phyloP scores from a whole-genome alignment of 306 rosid genomes.

The Calophaca sinica region DNA sequence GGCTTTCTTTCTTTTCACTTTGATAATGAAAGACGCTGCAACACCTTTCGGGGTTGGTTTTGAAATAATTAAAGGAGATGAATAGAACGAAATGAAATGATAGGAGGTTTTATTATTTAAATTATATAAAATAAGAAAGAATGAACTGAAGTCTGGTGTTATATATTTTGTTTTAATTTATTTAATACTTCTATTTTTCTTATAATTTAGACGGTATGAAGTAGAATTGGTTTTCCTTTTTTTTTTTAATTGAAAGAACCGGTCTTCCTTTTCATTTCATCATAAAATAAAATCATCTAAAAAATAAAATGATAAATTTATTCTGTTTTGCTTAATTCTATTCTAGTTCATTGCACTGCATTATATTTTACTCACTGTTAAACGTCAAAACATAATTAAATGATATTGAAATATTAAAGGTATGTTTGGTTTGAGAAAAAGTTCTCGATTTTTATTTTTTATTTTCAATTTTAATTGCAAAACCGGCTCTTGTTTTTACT shows the following conservation, averaged over 20 bases:
- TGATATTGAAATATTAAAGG: too few species aligned
- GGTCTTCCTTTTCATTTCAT: not conserved
- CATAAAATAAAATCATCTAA: not conserved
- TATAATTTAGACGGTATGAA: not conserved
- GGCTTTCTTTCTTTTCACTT: not conserved
- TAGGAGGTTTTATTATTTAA: not conserved
- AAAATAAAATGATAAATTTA: not conserved
- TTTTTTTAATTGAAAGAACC: too few species aligned
- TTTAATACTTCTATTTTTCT: not conserved
- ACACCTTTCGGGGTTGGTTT: slow-evolving; percentile 4
- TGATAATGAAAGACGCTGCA: slow-evolving; percentile 43
- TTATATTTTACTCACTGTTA: not conserved
- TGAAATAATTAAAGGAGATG: not conserved
- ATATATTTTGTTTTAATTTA: not conserved
- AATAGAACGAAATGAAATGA: not conserved
- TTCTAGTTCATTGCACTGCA: not conserved
- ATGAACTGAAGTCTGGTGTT: not conserved
- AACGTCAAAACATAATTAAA: not conserved
- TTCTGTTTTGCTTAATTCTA: not conserved
- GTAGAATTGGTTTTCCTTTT: not conserved
- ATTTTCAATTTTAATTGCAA: too few species aligned
- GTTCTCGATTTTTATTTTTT: too few species aligned
- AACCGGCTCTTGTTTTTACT: too few species aligned
- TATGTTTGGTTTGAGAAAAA: too few species aligned
- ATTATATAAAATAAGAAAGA: not conserved